phyloP scores from a whole-genome alignment of 371 early-diverging fungal species.

The Mortierella sp. region DNA sequence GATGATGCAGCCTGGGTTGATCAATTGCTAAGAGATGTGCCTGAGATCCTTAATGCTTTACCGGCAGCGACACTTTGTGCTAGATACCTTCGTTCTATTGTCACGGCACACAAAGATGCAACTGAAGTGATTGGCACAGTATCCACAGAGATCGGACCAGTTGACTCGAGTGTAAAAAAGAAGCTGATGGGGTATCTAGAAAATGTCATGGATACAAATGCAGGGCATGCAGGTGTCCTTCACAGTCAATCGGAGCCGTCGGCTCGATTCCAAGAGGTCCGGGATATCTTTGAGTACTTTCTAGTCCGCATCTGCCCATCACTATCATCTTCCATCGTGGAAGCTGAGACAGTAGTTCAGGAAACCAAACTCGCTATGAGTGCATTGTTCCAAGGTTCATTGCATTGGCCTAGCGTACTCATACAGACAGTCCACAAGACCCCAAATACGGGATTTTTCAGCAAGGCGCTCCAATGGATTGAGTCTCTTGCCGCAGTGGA shows the following conservation, averaged over 20 bases:
- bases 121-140: background rate
- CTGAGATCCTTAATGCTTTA: conserved; percentile 48
- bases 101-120: conserved; percentile 3
- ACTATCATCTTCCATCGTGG: background rate
- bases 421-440: conserved; percentile 30
- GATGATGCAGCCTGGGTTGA: conserved; percentile 55
- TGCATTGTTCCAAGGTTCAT: conserved; percentile 31
- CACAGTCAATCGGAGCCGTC: conserved; percentile 6
- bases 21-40: conserved; percentile 48
- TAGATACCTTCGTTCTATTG: conserved; percentile 42
- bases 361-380: conserved; percentile 45
- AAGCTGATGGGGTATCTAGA: conserved; percentile 47
- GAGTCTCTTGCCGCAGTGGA: conserved; percentile 24
- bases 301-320: conserved; percentile 32
- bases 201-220: conserved; percentile 27
- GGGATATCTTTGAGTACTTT: conserved; percentile 53
- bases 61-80: conserved; percentile 54
- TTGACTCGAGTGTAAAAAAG: conserved; percentile 34
- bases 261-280: conserved; percentile 39
- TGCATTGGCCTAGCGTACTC: conserved; percentile 40
- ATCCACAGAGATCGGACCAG: conserved; percentile 7
- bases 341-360: conserved; percentile 1
- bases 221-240: background rate
- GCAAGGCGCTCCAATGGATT: conserved; percentile 40
- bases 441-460: conserved; percentile 30